Base-by-base conservation (phyloP, 2,329 filamentous ascomycete genomes). In the Cordyceps fumosorosea region DNA sequence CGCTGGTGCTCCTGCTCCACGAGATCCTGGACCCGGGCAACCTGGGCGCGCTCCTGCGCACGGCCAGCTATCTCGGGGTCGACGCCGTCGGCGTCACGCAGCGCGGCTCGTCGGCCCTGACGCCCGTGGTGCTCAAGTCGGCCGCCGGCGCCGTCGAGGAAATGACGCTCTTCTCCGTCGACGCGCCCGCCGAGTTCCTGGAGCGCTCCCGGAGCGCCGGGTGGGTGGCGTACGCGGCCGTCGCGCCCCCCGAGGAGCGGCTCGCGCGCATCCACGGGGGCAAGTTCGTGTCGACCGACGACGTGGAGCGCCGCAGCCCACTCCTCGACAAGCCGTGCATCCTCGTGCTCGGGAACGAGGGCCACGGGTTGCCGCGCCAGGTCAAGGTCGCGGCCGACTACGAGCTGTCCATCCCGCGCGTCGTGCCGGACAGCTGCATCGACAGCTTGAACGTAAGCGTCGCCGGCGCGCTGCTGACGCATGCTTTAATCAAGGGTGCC, bases 361-460 rank as follows among this genome's bases (percentile, higher is more conserved):
- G 88, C 1, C 81, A 87, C 63, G 93, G 92, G 1, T 74, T 96
- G 52, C 78, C 83, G n/a, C 78, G 79, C 58, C 80, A 82, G 62
- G 75, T 95, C 64, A 84, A 84, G 67, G 84, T 82, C 48, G 80
- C 84, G 62, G 88, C 90, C 0, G 85, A 96, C 66, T 79, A 78
- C 34, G 80, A 87, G 67, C 68, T 88, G 5, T 84, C 87, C 7
- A 90, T 99, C 60, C 81, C 81, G 66, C 83, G 73, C 73, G 82
- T 73, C 66, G 81, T 74, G 48, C 77, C 70, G 65, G 78, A 69
- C 71, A 82, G 69, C 72, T 86, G 67, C 71, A 86, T 99, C 3
- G 93, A 98, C 74, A 96, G 92, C 73, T 76, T 99, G 72, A 98
- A 99, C 72, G 95, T 98, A 45, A 91, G 90, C 70, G 93, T 96